Percentiles rank a stretch among this genome's conserved stretches.
phyloP scores from a whole-genome alignment of 176 grass and related monocot species.

The Musa acuminata region DNA sequence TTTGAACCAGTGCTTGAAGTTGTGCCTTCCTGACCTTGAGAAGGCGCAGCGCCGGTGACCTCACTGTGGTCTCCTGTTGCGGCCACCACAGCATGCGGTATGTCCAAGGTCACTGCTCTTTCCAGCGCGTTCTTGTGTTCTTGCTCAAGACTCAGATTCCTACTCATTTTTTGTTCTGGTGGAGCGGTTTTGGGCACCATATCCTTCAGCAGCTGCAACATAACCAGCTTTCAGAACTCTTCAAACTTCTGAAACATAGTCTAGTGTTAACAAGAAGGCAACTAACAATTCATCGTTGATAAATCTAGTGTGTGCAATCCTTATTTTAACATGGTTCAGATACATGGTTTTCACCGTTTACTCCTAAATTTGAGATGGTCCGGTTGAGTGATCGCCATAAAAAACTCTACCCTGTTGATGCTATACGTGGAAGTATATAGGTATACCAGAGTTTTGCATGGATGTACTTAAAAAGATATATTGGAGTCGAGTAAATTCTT shows the following conservation, averaged over 20 bases:
- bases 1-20: conserved; percentile 16
- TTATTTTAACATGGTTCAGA: too few relatives aligned
- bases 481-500: too few relatives aligned
- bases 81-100: conserved; percentile 50
- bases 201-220: conserved; percentile 51
- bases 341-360: too few relatives aligned
- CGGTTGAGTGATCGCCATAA: too few relatives aligned
- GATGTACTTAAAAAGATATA: too few relatives aligned
- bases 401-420: too few relatives aligned
- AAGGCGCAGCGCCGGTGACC: background rate
- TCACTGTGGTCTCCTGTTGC: conserved; percentile 31
- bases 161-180: conserved; percentile 53
- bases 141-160: conserved; percentile 50
- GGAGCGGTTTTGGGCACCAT: conserved; percentile 31
- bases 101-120: conserved; percentile 49
- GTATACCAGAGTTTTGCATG: too few relatives aligned
- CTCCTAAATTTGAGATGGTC: too few relatives aligned
- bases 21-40: conserved; percentile 17
- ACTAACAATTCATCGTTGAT: too few relatives aligned
- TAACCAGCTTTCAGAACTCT: background rate
- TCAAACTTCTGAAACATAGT: conserved; percentile 2
- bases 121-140: conserved; percentile 73
- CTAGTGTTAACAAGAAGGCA: too few relatives aligned
- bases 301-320: too few relatives aligned
- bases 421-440: too few relatives aligned